These are phyloP conservation scores for Helotiales sp. DNA, from an alignment of 2,329 filamentous ascomycete species.

Conservation along the genomic window DNA sequence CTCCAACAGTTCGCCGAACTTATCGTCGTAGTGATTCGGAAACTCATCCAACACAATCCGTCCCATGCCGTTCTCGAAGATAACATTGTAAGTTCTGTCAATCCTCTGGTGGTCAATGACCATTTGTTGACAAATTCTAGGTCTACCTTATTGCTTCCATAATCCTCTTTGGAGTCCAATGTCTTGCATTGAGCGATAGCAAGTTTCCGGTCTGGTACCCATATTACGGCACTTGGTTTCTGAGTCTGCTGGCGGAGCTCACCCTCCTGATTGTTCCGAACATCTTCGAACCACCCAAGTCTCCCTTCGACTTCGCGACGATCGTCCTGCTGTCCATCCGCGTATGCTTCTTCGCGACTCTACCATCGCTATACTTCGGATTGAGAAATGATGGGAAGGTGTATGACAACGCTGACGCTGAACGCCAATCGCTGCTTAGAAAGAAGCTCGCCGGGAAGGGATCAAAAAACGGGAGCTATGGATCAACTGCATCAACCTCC, in stretches of 20 bases:
- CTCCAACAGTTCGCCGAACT: slow-evolving; percentile 31
- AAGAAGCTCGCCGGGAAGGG: slow-evolving; percentile 39
- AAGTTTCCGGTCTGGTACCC: slow-evolving; percentile 59
- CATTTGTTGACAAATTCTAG: slow-evolving; percentile 32
- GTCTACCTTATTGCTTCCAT: slow-evolving; percentile 61
- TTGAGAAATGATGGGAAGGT: slow-evolving; percentile 30
- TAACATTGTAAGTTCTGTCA: neutral
- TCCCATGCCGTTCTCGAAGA: neutral
- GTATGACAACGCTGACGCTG: slow-evolving; percentile 49
- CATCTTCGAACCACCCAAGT: slow-evolving; percentile 21
- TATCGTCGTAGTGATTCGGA: neutral
- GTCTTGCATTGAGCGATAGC: slow-evolving; percentile 53
- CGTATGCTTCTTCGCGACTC: slow-evolving; percentile 36
- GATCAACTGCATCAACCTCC: slow-evolving; percentile 22
- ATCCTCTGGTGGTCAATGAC: slow-evolving; percentile 7
- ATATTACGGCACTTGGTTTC: slow-evolving; percentile 60
- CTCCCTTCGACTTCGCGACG: slow-evolving; percentile 26
- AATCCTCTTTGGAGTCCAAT: slow-evolving; percentile 62
- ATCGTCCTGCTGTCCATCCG: slow-evolving; percentile 30
- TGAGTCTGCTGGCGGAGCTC: slow-evolving; percentile 58
- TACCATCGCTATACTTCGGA: slow-evolving; percentile 36
- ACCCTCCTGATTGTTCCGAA: slow-evolving; percentile 42
- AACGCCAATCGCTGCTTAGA: slow-evolving; percentile 58
- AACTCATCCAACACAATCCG: neutral
- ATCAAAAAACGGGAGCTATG: slow-evolving; percentile 31